Evolutionary conservation across 495 filamentous ascomycete genomes (phyloP), one percentile per base, ranked within the genome.

Genomic region (Bryoglossum gracile): DNA sequence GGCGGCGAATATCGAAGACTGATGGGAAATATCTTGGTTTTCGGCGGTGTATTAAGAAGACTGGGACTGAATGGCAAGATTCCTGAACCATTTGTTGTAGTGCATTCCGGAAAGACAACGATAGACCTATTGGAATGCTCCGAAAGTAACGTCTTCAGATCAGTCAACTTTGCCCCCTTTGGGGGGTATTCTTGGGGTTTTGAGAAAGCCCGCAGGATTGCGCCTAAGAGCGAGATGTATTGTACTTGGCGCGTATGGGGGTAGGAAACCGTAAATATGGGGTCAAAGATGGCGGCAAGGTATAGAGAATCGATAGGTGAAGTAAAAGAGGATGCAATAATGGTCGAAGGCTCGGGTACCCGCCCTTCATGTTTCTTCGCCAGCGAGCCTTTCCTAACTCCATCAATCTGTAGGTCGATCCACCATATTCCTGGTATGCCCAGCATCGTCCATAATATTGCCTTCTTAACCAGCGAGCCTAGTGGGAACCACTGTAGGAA

Each of bases 401-500:
- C 89, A 62, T 97, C 92, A 34, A 99, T 83, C 58, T 96, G 90
- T 0, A 99, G 72, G 65, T 97, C 92, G 41, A 95, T 84, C 90
- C 91, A 97, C 91, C 92, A 97, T 30, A 96, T 82, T 16, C 90
- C 90, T 0, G 89, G 86, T 18, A 89, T 82, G 24, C 80, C 82
- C 14, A 99, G 74, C 35, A 97, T 77, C 38, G 79, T 73, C 91
- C 94, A 97, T 23, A 97, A 62, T 32, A 83, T 73, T 13, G 88
- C 81, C 65, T 95, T 97, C 61, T 87, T 86, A 10, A 74, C 66
- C 28, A 88, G 62, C 8, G 79, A 80, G 1, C 87, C 87, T n/a
- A 95, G 78, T 0, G 89, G 90, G 2, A 96, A 76, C 78, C 81
- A 88, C 69, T 89, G 86, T 34, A 97, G 70, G 22, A 95, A 55